These are phyloP conservation scores for Hanseniaspora lindneri DNA, from an alignment of 805 yeast species.

Conservation along the genomic window DNA sequence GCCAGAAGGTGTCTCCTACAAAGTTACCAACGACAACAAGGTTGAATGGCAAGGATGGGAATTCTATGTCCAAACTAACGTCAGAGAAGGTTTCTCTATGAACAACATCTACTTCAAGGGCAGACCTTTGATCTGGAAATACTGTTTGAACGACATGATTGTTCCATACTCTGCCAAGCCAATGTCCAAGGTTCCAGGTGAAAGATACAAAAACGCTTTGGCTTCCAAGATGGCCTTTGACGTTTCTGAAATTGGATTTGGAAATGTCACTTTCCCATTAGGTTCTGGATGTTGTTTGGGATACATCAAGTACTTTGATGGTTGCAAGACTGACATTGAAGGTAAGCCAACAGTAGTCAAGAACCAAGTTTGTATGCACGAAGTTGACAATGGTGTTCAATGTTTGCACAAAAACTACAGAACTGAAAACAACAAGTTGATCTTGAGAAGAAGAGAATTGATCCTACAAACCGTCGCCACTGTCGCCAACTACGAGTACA, in stretches of 20 bases:
- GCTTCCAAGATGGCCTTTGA: conserved; percentile 82
- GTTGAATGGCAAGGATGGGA: conserved; percentile 78
- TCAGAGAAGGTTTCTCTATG: conserved; percentile 68
- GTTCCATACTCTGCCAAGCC: conserved; percentile 75
- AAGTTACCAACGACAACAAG: conserved; percentile 42
- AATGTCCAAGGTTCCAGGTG: conserved; percentile 9
- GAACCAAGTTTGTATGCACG: conserved; percentile 69
- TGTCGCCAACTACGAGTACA: conserved; percentile 75
- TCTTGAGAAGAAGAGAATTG: conserved; percentile 62
- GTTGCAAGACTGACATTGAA: conserved; percentile 40
- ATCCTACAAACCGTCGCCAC: conserved; percentile 73
- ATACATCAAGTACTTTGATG: conserved; percentile 61
- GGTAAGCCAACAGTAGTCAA: conserved; percentile 56
- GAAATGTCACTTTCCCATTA: conserved; percentile 56
- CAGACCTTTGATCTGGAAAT: conserved; percentile 60
- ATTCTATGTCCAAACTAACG: conserved; percentile 55
- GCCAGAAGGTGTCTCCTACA: conserved; percentile 72
- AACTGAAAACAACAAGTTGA: conserved; percentile 55
- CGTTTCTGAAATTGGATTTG: conserved; percentile 77
- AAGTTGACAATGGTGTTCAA: conserved; percentile 63
- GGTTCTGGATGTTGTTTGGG: conserved; percentile 72
- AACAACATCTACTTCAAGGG: conserved; percentile 67
- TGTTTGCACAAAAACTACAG: conserved; percentile 74
- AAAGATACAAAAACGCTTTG: conserved; percentile 47
- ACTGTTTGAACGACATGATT: conserved; percentile 70